phyloP scores from a whole-genome alignment of 2,329 filamentous ascomycete species.

The Pseudogymnoascus sp. region DNA sequence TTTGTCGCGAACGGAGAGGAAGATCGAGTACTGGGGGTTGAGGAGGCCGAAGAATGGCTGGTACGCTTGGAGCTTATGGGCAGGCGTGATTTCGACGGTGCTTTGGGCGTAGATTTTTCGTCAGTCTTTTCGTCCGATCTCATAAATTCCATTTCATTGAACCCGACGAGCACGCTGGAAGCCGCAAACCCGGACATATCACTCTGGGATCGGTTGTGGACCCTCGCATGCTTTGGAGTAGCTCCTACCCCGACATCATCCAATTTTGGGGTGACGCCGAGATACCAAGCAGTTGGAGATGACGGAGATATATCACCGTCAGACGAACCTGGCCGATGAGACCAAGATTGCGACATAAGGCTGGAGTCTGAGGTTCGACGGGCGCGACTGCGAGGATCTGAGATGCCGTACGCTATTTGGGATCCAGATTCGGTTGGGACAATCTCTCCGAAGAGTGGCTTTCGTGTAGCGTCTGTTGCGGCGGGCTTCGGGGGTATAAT shows the following conservation, averaged over 20 bases:
- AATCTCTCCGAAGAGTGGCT: constrained; percentile 69
- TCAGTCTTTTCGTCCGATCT: neutral
- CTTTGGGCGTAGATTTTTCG: neutral
- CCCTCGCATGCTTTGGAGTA: constrained; percentile 27
- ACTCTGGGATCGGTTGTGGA: constrained; percentile 49
- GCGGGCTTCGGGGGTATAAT: constrained; percentile 22
- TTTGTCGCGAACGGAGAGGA: constrained; percentile 46
- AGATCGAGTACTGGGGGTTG: constrained; percentile 46
- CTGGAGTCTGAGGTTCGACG: constrained; percentile 67
- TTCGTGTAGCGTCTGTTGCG: constrained; percentile 30
- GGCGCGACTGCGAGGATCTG: constrained; percentile 35
- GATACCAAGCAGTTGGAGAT: constrained; percentile 62
- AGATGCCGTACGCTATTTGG: constrained; percentile 53
- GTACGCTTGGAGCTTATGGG: constrained; percentile 22
- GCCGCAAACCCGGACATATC: constrained; percentile 41
- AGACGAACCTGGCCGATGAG: constrained; percentile 47
- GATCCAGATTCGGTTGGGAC: constrained; percentile 49
- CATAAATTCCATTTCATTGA: neutral
- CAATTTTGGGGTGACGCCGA: constrained; percentile 35
- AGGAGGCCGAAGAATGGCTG: constrained; percentile 37
- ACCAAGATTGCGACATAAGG: constrained; percentile 42
- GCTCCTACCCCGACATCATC: constrained; percentile 30
- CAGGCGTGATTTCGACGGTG: constrained; percentile 20
- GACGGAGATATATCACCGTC: constrained; percentile 49
- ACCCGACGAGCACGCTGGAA: constrained; percentile 7